Evolutionary conservation across 1,284 basidiomycete genomes (phyloP), one percentile per base, ranked within the genome.

Genomic region (Fomitopsis schrenkii): DNA sequence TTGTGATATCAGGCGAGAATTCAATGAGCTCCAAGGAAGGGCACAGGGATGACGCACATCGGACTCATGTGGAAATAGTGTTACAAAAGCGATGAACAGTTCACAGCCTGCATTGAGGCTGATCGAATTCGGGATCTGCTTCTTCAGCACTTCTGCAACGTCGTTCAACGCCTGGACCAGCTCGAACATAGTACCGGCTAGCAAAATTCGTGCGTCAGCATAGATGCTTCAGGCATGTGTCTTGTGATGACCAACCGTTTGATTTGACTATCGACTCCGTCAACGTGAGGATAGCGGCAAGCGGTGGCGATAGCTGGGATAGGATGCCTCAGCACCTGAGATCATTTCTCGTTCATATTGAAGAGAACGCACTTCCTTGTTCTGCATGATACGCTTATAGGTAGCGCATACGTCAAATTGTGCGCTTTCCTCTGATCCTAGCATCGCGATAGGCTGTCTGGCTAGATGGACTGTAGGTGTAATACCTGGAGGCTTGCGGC

Each of bases 31-130:
- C 45, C 26, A 26, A 10, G 40, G 58, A 48, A 53, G 48, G 36
- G 22, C 33, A 54, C 14, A 38, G 33, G 35, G 36, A 44, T 48
- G 41, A 77, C 88, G 74, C 75, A 92, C 91, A 57, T 85, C 83
- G 35, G 89, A 87, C 68, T 91, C 90, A 73, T 94, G 91, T n/a
- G 88, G 88, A 72, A 92, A 91, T 38, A 90, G 79, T 30, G 93
- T 93, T 64, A 94, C 91, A 67, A 95, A 95, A 6, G 91, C 88
- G 66, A 92, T 90, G 77, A 96, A 95, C 36, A 97, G 82, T 72
- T 95, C 91, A 72, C 91, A 91, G 46, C 94, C 94, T n/a, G 93
- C 94, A 64, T 90, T 90, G 59, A 95, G 80, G 63, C 94, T 89
- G 72, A 96, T 91, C 12, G 93, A 86, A 71, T 95, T 96, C 44